Percentiles rank a stretch among this genome's conserved stretches.
Evolutionary conservation across 2,329 filamentous ascomycete species (phyloP).

Genomic region (Fusarium concolor): DNA sequence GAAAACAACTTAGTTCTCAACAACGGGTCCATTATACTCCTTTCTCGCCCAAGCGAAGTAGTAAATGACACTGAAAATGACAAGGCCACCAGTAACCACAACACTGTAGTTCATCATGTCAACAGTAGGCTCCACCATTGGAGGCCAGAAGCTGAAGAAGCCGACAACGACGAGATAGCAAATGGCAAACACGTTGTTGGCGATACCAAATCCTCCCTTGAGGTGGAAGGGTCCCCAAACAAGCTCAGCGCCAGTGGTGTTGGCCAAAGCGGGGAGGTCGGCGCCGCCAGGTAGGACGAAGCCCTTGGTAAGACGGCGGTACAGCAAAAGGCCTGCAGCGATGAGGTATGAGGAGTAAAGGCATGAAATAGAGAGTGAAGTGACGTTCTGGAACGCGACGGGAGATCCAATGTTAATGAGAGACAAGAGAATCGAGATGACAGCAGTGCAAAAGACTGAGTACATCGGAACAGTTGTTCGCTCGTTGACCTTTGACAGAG

Average conservation of each 20-base stretch:
- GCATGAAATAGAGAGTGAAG: slow-evolving; percentile 48
- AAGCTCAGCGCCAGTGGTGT: slow-evolving; percentile 47
- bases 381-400: slow-evolving; percentile 48
- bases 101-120: slow-evolving; percentile 61
- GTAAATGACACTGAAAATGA: slow-evolving; percentile 60
- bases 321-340: slow-evolving; percentile 44
- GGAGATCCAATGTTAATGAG: slow-evolving; percentile 51
- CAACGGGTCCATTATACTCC: slow-evolving; percentile 59
- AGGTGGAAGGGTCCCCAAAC: slow-evolving; percentile 68
- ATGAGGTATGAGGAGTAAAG: slow-evolving; percentile 50
- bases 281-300: slow-evolving; percentile 42
- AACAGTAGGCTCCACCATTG: slow-evolving; percentile 45
- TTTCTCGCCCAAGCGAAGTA: slow-evolving; percentile 57
- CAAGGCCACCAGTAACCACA: slow-evolving; percentile 56
- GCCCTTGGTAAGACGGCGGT: slow-evolving; percentile 46
- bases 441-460: slow-evolving; percentile 44
- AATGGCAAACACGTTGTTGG: slow-evolving; percentile 67
- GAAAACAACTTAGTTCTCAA: slow-evolving; percentile 37
- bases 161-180: slow-evolving; percentile 65
- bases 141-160: slow-evolving; percentile 68
- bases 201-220: slow-evolving; percentile 61
- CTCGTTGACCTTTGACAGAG: slow-evolving; percentile 43
- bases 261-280: slow-evolving; percentile 46
- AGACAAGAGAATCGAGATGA: slow-evolving; percentile 47
- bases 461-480: slow-evolving; percentile 47